Evolutionary conservation across 495 filamentous ascomycete genomes (phyloP), one percentile per base, ranked within the genome.

Genomic region (Penicilliopsis zonata): DNA sequence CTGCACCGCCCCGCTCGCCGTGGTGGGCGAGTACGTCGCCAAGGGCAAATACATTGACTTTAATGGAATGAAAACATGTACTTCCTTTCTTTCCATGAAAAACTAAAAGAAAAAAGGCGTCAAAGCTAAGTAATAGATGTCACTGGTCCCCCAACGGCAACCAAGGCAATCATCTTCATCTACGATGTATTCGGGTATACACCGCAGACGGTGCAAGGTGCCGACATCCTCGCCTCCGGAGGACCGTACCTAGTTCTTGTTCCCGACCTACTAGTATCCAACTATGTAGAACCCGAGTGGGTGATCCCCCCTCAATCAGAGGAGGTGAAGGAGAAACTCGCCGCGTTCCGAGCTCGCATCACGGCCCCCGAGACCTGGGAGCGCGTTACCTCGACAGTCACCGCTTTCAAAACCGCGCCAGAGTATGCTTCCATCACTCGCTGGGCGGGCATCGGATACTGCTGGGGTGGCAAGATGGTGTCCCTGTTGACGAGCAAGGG

Each of bases 211-310:
- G 24, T 53, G 7, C 49, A 52, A 33, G 52, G 52, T 19, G 52
- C 52, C 2, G 50, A 51, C 38, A 26, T 31, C 17, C 18, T 37
- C 9, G 34, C 34, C 25, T 37, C 18, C 23, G 13, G 18, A 8
- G 36, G 42, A 21, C 47, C 50, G 29, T 48, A 52, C 22, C 41
- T 44, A 31, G 50, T 61, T 19, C 50, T 51, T 33, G 43, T 61
- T 30, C 57, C 55, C 3, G 57, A 59, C 29, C 55, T 5, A n/a
- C n/a, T n/a, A n/a, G n/a, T n/a, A n/a, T n/a, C n/a, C n/a, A n/a
- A n/a, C n/a, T n/a, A n/a, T n/a, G n/a, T n/a, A n/a, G n/a, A n/a
- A n/a, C n/a, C n/a, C n/a, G n/a, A n/a, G n/a, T n/a, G n/a, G n/a
- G n/a, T n/a, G n/a, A n/a, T n/a, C n/a, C n/a, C n/a, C n/a, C n/a